These are phyloP conservation scores for Chrysanthemum makinoi DNA, from an alignment of 129 eudicot genomes.

Conservation along the genomic window DNA sequence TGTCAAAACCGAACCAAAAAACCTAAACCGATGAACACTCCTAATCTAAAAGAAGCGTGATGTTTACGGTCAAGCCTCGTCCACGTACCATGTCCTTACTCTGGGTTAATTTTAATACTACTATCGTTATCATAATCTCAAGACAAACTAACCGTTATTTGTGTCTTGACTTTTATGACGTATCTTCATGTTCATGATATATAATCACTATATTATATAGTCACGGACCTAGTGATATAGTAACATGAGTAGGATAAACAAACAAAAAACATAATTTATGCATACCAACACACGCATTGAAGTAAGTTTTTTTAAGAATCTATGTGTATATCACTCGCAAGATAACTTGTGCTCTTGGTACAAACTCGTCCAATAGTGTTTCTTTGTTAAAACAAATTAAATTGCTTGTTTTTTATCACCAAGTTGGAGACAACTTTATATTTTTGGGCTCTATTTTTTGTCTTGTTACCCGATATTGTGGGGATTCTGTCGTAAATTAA, in stretches of 20 bases:
- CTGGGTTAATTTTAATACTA: no score
- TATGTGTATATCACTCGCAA: neutral
- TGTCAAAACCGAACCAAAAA: no score
- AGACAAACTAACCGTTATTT: no score
- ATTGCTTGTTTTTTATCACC: constrained; percentile 23
- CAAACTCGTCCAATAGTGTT: neutral
- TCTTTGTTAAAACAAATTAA: constrained; percentile 25
- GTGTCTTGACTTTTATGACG: no score
- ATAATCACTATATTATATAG: no score
- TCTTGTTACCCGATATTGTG: constrained; percentile 8
- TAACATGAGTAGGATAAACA: neutral
- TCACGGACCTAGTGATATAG: neutral
- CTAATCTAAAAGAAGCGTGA: no score
- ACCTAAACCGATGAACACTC: no score
- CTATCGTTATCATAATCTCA: no score
- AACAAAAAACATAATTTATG: neutral
- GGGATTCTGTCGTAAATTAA: neutral
- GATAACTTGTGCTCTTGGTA: neutral
- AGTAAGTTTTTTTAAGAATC: constrained; percentile 1
- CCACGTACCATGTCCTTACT: no score
- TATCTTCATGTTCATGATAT: no score
- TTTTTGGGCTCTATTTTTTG: constrained; percentile 20
- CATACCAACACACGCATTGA: neutral
- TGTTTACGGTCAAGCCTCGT: no score
- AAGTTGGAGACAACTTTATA: constrained; percentile 12